Evolutionary conservation across 2,329 filamentous ascomycete species (phyloP), one percentile per base, ranked within the genome.

Genomic region (Alternaria sp.): DNA sequence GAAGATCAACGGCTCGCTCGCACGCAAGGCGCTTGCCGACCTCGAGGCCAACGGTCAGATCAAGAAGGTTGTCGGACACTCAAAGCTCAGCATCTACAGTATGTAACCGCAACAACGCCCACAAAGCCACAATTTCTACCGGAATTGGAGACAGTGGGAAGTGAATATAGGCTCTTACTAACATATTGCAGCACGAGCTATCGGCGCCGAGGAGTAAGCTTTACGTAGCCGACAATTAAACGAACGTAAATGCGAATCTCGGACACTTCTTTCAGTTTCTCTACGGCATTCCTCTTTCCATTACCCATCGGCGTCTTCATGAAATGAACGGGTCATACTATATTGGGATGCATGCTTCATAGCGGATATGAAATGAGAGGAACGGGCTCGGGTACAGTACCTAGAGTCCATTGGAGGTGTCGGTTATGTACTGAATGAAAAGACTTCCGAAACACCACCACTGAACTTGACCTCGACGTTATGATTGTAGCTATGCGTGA

Each of bases 1-100:
- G 84, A 99, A 99, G 93, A 96, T 99, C 88, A 99, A 99, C 88
- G 96, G 95, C 81, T 97, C 93, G 77, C 87, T 99, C 80, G 95
- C 95, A 75, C 90, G 95, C 80, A 86, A 88, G 85, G 94, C 92
- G 84, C 87, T 98, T 74, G 86, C 86, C 81, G 94, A 98, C 81
- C 88, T 98, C 77, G 94, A 98, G 90, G 93, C 96, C 88, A 95
- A 94, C 89, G 95, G 94, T 78, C 88, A 93, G 84, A 99, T 99
- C 87, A 97, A 95, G 90, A 94, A 96, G 85, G 88, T 99, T 78
- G 93, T 98, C 73, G 89, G 88, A 74, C 96, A 99, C 89, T 94
- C 90, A 87, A 95, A 94, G 88, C 90, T 97, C 89, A 92, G 91
- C 88, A 96, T 99, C 87, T 99, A 97, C 92, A 99, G 89, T 91